Evolutionary conservation across 2,329 filamentous ascomycete species (phyloP).

Genomic region (Acrodontium crateriforme): DNA sequence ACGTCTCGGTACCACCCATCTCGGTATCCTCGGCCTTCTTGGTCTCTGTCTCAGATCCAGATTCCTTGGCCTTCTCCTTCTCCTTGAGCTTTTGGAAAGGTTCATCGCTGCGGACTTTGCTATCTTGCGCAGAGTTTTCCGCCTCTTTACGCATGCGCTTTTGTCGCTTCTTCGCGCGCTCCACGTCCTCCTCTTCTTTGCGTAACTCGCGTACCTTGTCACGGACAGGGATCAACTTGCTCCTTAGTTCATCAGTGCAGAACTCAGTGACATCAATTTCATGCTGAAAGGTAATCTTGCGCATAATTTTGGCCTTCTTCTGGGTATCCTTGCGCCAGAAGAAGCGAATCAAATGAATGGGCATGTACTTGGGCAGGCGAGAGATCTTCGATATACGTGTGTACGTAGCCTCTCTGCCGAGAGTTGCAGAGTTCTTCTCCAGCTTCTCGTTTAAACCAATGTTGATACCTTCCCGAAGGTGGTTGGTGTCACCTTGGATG

Average conservation of each 20-base stretch:
- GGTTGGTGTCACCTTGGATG: slow-evolving; percentile 76
- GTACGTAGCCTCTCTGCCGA: slow-evolving; percentile 69
- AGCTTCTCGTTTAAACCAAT: slow-evolving; percentile 75
- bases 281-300: slow-evolving; percentile 90
- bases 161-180: slow-evolving; percentile 81
- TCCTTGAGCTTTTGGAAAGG: slow-evolving; percentile 85
- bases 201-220: slow-evolving; percentile 91
- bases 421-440: slow-evolving; percentile 69
- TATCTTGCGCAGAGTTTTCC: slow-evolving; percentile 31
- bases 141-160: slow-evolving; percentile 52
- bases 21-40: slow-evolving; percentile 43
- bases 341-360: slow-evolving; percentile 94
- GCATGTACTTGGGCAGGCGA: slow-evolving; percentile 83
- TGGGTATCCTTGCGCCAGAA: slow-evolving; percentile 93
- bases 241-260: slow-evolving; percentile 78
- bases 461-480: slow-evolving; percentile 75
- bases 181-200: slow-evolving; percentile 88
- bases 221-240: slow-evolving; percentile 74
- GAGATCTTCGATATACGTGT: slow-evolving; percentile 86
- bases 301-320: slow-evolving; percentile 99
- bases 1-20: slow-evolving; percentile 60
- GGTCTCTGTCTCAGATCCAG: slow-evolving; percentile 35
- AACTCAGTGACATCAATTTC: slow-evolving; percentile 91
- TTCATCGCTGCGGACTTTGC: slow-evolving; percentile 34
- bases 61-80: slow-evolving; percentile 38